phyloP scores from a whole-genome alignment of 306 rosid genomes.

The Begonia masoniana region DNA sequence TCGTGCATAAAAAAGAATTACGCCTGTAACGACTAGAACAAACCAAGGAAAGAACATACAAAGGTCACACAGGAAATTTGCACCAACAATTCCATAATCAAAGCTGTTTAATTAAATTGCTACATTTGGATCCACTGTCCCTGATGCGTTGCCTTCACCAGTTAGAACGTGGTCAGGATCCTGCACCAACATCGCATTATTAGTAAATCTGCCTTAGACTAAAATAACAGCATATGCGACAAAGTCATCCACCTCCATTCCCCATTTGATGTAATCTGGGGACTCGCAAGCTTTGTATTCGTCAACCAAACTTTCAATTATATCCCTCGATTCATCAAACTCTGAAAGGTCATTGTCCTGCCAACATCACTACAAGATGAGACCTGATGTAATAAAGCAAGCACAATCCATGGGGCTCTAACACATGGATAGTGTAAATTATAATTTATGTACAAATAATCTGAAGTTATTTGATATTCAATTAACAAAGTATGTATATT shows the following conservation, averaged over 20 bases:
- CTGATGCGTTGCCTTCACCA: slow-evolving; percentile 75
- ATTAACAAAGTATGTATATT: no score
- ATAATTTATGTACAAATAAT: neutral
- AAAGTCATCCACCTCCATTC: slow-evolving; percentile 77
- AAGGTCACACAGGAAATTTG: no score
- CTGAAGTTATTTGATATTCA: no score
- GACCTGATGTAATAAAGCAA: slow-evolving; percentile 12
- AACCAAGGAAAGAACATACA: no score
- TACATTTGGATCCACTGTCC: slow-evolving; percentile 62
- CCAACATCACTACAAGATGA: slow-evolving; percentile 17
- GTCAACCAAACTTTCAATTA: slow-evolving; percentile 90
- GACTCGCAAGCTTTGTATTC: slow-evolving; percentile 98
- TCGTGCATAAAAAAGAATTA: no score
- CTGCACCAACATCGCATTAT: slow-evolving; percentile 27
- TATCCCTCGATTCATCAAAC: slow-evolving; percentile 95
- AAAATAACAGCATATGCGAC: slow-evolving; percentile 13
- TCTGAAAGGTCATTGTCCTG: slow-evolving; percentile 99
- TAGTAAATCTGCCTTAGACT: slow-evolving; percentile 7
- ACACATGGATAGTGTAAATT: neutral
- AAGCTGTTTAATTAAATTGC: slow-evolving; percentile 26
- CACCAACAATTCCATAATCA: no score
- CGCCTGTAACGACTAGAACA: no score
- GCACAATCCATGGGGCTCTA: slow-evolving; percentile 8
- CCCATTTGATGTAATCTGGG: slow-evolving; percentile 99
- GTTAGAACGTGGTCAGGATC: slow-evolving; percentile 65